These are phyloP conservation scores for Leccinum truebloodii DNA, from an alignment of 768 basidiomycete species.

Conservation along the genomic window DNA sequence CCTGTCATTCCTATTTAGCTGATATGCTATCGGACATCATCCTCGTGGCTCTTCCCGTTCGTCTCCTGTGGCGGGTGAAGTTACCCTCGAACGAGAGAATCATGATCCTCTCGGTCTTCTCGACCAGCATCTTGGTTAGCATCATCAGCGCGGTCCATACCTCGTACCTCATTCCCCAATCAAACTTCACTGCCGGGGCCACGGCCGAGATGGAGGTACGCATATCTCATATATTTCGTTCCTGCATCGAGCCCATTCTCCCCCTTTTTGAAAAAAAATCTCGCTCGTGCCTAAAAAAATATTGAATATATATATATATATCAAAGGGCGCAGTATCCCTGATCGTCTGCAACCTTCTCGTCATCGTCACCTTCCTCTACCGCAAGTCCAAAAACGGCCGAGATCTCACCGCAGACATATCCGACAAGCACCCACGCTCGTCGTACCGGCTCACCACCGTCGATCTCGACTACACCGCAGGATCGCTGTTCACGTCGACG, in stretches of 20 bases:
- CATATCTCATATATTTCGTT: not conserved
- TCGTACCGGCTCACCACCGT: slow-evolving; percentile 28
- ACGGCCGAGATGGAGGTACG: slow-evolving; percentile 48
- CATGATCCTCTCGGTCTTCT: slow-evolving; percentile 47
- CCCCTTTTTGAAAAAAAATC: not conserved
- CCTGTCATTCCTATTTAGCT: slow-evolving; percentile 32
- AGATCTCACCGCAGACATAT: slow-evolving; percentile 12
- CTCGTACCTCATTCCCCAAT: slow-evolving; percentile 37
- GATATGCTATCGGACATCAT: slow-evolving; percentile 48
- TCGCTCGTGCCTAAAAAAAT: not conserved
- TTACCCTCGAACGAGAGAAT: slow-evolving; percentile 43
- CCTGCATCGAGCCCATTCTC: not conserved
- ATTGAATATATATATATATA: not conserved
- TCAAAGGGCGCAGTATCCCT: slow-evolving; percentile 39
- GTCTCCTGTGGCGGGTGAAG: slow-evolving; percentile 44
- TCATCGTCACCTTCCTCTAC: slow-evolving; percentile 38
- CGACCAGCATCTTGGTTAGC: slow-evolving; percentile 53
- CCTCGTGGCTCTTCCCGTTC: slow-evolving; percentile 46
- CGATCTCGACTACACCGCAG: slow-evolving; percentile 20
- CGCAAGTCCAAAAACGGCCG: slow-evolving; percentile 13
- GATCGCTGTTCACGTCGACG: not conserved
- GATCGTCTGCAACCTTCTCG: slow-evolving; percentile 44
- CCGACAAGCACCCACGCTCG: slow-evolving; percentile 1
- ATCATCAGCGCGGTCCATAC: slow-evolving; percentile 47
- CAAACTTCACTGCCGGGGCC: slow-evolving; percentile 5